Conservation (phyloP, 108 stramenopile genomes). For the Skeletonema marinoi region DNA sequence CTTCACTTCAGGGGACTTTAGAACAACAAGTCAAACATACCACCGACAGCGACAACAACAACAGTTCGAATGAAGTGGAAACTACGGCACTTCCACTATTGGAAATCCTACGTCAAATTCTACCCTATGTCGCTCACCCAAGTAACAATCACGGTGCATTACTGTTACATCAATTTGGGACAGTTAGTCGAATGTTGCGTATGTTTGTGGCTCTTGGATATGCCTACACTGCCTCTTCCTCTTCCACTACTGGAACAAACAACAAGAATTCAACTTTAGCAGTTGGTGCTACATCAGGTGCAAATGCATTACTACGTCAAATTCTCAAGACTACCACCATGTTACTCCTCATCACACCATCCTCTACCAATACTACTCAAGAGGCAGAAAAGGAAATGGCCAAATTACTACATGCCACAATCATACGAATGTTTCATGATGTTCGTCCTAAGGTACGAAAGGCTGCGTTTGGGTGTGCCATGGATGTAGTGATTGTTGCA, state of each 20-base stretch:
- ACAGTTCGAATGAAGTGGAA: constrained; percentile 7
- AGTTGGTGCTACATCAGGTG: constrained; percentile 3
- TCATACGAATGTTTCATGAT: constrained; percentile 59
- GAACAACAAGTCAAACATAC: constrained; percentile 6
- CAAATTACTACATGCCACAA: constrained; percentile 48
- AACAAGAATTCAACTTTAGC: background rate
- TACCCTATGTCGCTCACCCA: constrained; percentile 52
- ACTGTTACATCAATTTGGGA: constrained; percentile 53
- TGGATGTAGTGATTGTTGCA: constrained; percentile 52
- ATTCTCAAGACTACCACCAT: constrained; percentile 25
- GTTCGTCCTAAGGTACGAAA: constrained; percentile 57
- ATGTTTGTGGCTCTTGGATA: constrained; percentile 48
- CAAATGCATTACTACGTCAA: constrained; percentile 37
- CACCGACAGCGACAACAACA: background rate
- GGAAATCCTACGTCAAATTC: constrained; percentile 53
- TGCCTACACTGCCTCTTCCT: constrained; percentile 21
- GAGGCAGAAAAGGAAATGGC: constrained; percentile 48
- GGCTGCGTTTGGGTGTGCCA: constrained; percentile 45
- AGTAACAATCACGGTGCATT: constrained; percentile 36
- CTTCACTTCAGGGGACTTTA: constrained; percentile 21
- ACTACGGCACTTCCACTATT: constrained; percentile 50
- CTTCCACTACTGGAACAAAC: background rate
- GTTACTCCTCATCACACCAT: constrained; percentile 18
- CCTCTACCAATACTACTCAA: constrained; percentile 26
- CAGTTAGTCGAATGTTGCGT: constrained; percentile 54